Evolutionary conservation across 441 rosid species (phyloP).

Genomic region (Erysimum cheiri): DNA sequence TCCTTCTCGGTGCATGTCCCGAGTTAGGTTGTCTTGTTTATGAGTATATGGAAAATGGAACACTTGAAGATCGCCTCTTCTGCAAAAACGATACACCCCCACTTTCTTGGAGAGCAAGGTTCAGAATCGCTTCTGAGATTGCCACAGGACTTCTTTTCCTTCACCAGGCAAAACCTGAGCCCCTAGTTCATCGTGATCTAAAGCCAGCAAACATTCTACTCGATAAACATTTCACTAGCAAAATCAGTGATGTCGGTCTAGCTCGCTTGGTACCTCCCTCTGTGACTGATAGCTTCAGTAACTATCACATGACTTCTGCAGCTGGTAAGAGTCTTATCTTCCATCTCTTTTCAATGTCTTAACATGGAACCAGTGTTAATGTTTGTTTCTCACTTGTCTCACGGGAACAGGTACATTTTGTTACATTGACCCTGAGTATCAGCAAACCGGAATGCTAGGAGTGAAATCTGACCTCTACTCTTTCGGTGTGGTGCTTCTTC

Average conservation of each 20-base stretch:
- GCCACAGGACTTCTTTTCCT: constrained; percentile 77
- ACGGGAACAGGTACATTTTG: constrained; percentile 67
- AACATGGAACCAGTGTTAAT: constrained; percentile 27
- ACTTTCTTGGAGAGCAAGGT: constrained; percentile 68
- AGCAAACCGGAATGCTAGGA: constrained; percentile 80
- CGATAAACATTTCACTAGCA: constrained; percentile 60
- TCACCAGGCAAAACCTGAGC: constrained; percentile 80
- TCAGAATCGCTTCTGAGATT: constrained; percentile 75
- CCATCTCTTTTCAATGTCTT: background rate
- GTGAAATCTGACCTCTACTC: constrained; percentile 84
- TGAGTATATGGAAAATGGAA: constrained; percentile 86
- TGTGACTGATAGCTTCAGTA: constrained; percentile 46
- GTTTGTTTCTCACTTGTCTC: background rate
- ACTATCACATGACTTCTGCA: constrained; percentile 70
- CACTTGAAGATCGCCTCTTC: constrained; percentile 80
- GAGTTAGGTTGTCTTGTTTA: constrained; percentile 81
- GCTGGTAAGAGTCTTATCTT: constrained; percentile 48
- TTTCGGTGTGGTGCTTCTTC: constrained; percentile 74
- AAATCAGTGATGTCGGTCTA: constrained; percentile 75
- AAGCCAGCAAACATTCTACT: constrained; percentile 86
- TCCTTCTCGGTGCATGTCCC: constrained; percentile 87
- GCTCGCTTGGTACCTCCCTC: constrained; percentile 71
- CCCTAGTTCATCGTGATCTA: constrained; percentile 80
- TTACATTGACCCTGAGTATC: constrained; percentile 89
- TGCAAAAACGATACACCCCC: constrained; percentile 60